Conservation (phyloP, 805 yeast species). For the Wickerhamiella lipophila region DNA sequence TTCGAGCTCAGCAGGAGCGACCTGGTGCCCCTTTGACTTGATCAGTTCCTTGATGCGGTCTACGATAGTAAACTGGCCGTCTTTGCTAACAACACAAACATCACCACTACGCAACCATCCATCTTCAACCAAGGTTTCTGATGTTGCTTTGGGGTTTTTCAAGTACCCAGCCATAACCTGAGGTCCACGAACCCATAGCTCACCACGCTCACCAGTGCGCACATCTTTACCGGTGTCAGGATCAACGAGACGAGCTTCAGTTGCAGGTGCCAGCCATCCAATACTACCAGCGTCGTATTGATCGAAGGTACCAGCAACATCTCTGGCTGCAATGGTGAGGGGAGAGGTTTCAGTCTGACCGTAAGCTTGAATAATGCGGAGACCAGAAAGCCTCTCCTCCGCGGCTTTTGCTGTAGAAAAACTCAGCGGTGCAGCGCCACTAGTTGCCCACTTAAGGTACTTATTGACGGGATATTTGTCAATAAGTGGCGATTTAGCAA, state of each 20-base stretch:
- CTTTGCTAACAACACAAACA: slow-evolving; percentile 30
- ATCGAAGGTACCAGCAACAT: slow-evolving; percentile 8
- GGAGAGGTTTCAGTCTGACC: slow-evolving; percentile 53
- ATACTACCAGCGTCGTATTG: slow-evolving; percentile 31
- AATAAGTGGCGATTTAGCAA: slow-evolving; percentile 34
- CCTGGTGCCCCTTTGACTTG: slow-evolving; percentile 63
- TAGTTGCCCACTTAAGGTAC: slow-evolving; percentile 31
- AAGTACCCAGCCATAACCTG: slow-evolving; percentile 39
- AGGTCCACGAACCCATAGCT: slow-evolving; percentile 42
- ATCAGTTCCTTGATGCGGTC: slow-evolving; percentile 55
- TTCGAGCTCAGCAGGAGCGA: slow-evolving; percentile 92
- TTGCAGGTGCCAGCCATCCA: slow-evolving; percentile 31
- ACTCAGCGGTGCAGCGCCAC: slow-evolving; percentile 36
- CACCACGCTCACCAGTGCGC: slow-evolving; percentile 43
- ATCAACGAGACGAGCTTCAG: slow-evolving; percentile 37
- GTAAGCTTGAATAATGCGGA: slow-evolving; percentile 13
- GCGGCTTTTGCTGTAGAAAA: not conserved
- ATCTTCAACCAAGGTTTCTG: slow-evolving; percentile 33
- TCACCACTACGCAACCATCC: slow-evolving; percentile 52
- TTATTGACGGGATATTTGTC: slow-evolving; percentile 34
- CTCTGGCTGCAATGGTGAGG: slow-evolving; percentile 23
- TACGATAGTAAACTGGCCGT: slow-evolving; percentile 34
- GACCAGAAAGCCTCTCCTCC: slow-evolving; percentile 2
- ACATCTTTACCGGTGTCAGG: slow-evolving; percentile 17
- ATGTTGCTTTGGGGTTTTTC: slow-evolving; percentile 37